Evolutionary conservation across 1,284 basidiomycete species (phyloP).

Genomic region (Trametes sp.): DNA sequence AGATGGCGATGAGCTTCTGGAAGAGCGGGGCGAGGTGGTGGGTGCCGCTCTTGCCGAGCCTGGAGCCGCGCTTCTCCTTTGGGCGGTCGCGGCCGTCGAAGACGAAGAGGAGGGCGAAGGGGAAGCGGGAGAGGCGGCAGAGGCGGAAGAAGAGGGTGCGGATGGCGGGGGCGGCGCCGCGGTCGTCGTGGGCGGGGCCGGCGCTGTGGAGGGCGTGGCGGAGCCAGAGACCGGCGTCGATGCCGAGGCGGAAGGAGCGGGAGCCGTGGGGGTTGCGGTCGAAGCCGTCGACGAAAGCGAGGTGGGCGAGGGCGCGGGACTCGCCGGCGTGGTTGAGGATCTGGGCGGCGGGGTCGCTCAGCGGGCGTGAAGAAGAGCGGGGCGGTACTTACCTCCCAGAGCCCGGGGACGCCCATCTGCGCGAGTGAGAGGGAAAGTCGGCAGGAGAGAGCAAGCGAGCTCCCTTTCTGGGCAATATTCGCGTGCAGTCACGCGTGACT

Average conservation of each 20-base stretch:
- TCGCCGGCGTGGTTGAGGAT: slow-evolving; percentile 47
- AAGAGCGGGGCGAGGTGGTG: slow-evolving; percentile 53
- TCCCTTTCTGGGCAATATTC: not conserved
- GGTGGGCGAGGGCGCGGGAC: slow-evolving; percentile 46
- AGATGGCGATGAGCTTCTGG: slow-evolving; percentile 55
- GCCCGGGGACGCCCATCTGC: slow-evolving; percentile 43
- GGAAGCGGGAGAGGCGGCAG: slow-evolving; percentile 54
- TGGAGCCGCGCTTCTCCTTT: slow-evolving; percentile 62
- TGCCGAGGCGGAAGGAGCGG: slow-evolving; percentile 53
- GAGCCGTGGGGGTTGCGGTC: slow-evolving; percentile 47
- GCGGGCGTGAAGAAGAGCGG: not conserved
- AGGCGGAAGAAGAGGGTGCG: slow-evolving; percentile 52
- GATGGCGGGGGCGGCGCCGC: slow-evolving; percentile 51
- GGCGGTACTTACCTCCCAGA: slow-evolving; percentile 41
- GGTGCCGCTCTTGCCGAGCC: slow-evolving; percentile 52
- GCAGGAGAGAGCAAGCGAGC: too few species aligned
- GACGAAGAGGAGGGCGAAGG: slow-evolving; percentile 70
- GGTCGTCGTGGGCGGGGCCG: slow-evolving; percentile 30
- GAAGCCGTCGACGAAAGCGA: slow-evolving; percentile 52
- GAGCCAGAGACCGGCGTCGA: slow-evolving; percentile 58
- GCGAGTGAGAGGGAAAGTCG: too few species aligned
- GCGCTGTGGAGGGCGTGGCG: slow-evolving; percentile 44
- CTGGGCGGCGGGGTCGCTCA: slow-evolving; percentile 31
- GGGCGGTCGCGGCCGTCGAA: slow-evolving; percentile 75
- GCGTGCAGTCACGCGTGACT: slow-evolving; percentile 9